Base-by-base conservation (phyloP, 768 basidiomycete species). In the Suillus decipiens region DNA sequence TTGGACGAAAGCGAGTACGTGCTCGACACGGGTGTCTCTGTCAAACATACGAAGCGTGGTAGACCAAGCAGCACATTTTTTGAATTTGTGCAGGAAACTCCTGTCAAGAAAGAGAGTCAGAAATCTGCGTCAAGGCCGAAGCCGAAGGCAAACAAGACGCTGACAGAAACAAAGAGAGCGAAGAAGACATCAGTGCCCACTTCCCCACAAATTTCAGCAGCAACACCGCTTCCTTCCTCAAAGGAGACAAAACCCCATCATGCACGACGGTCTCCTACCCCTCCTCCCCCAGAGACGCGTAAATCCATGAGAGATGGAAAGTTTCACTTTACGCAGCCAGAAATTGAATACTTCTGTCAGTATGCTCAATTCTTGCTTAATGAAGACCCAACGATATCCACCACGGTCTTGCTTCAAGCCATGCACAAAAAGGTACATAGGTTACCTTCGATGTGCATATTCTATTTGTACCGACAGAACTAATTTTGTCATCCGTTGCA, bases 251-350 rank as follows among this genome's bases (percentile, higher is more conserved):
- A 59, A 14, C 14, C 14, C 15, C 12, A 66, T 15, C 64, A 61
- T 57, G 28, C 34, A 22, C 62, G 31, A 37, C 72, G 67, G 19
- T 80, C 84, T 3, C 85, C 85, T 3, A 77, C 81, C 7, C 83
- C 85, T 15, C 86, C 85, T 9, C 72, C 78, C 9, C 72, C 68
- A 54, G 63, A 71, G 58, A 72, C 73, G 31, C 77, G 78, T 33
- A 61, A 63, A 24, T 17, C 69, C 53, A 59, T 72, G 62, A 66
- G 55, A 36, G 72, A 61, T 56, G 74, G 75, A 19, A 77, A 67
- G 31, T 85, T 79, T 64, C 67, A 72, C 17, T 90, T 83, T 69
- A 81, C 88, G 5, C 69, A 77, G 28, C 76, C 72, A 15, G 89
- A 91, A 64, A 71, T 76, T 14, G 78, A 83, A 31, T 89, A 84